Evolutionary conservation across 129 eudicot genomes (phyloP).

Genomic region (Lactuca saligna): DNA sequence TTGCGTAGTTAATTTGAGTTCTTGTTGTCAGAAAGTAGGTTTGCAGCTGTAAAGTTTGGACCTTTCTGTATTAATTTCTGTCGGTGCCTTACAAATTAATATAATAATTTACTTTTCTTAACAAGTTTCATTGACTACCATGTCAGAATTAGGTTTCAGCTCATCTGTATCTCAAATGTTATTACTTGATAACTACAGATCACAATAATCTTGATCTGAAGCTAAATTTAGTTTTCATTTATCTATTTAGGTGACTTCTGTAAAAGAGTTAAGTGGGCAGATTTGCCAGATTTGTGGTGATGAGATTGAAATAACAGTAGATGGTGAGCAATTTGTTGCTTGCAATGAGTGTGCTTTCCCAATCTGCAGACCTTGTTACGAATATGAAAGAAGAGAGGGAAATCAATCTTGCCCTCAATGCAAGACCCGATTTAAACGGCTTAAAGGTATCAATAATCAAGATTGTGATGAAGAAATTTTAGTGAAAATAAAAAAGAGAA

Average conservation of each 20-base stretch:
- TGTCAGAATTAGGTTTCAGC: conserved; percentile 1
- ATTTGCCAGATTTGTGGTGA: conserved; percentile 79
- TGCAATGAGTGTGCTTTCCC: conserved; percentile 86
- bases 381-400: conserved; percentile 70
- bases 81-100: conserved; percentile 25
- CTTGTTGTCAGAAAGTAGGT: conserved; percentile 7
- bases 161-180: conserved; percentile 9
- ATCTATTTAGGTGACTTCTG: conserved; percentile 58
- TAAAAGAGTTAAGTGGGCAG: conserved; percentile 67
- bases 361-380: conserved; percentile 67
- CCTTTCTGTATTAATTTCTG: conserved; percentile 1
- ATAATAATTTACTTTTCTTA: conserved; percentile 2
- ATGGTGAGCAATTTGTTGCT: conserved; percentile 66
- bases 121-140: not conserved
- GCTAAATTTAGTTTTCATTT: not conserved
- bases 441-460: conserved; percentile 42
- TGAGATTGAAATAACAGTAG: conserved; percentile 57
- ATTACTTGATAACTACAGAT: not conserved
- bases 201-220: conserved; percentile 24
- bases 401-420: conserved; percentile 36
- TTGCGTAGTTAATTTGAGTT: not conserved
- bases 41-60: not conserved
- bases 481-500: not conserved
- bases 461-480: too few species aligned
- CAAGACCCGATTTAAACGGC: conserved; percentile 67